Conservation (phyloP, 495 filamentous ascomycete species). For the Collariella sp. region DNA sequence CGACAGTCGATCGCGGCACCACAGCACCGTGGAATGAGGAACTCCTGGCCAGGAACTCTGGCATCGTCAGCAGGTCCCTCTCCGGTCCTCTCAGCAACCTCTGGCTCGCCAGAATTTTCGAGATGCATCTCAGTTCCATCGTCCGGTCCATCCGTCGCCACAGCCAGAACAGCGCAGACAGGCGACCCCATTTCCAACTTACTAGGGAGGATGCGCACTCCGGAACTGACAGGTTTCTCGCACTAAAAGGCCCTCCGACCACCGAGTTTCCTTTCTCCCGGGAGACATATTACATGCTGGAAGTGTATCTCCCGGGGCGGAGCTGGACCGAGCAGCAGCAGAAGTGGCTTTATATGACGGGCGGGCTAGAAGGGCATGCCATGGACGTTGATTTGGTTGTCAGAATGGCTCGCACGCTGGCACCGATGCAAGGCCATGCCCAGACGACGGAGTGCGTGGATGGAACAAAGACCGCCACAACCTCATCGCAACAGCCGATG, state of each 20-base stretch:
- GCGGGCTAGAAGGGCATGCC: slow-evolving; percentile 32
- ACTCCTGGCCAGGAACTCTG: slow-evolving; percentile 32
- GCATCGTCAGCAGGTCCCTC: slow-evolving; percentile 36
- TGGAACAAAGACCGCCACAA: too few species aligned
- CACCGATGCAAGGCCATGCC: too few species aligned
- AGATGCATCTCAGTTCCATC: slow-evolving; percentile 44
- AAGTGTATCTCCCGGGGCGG: slow-evolving; percentile 41
- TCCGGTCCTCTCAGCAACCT: slow-evolving; percentile 33
- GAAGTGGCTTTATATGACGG: slow-evolving; percentile 38
- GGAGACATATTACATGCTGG: slow-evolving; percentile 48
- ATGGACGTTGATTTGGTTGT: slow-evolving; percentile 21
- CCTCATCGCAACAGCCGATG: too few species aligned
- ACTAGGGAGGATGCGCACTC: slow-evolving; percentile 33
- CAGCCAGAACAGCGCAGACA: slow-evolving; percentile 38
- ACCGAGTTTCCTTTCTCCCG: slow-evolving; percentile 44
- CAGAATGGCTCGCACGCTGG: too few species aligned
- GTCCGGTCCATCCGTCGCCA: slow-evolving; percentile 43
- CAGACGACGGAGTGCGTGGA: too few species aligned
- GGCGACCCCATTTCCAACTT: slow-evolving; percentile 39
- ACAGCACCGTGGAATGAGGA: slow-evolving; percentile 38
- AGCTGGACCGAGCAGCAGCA: slow-evolving; percentile 32
- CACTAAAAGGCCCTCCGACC: slow-evolving; percentile 36
- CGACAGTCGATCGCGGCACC: slow-evolving; percentile 38
- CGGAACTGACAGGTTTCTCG: slow-evolving; percentile 41
- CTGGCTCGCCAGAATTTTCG: slow-evolving; percentile 44